Base-by-base conservation (phyloP, 75 land plant genomes). In the Cryptomeria japonica region DNA sequence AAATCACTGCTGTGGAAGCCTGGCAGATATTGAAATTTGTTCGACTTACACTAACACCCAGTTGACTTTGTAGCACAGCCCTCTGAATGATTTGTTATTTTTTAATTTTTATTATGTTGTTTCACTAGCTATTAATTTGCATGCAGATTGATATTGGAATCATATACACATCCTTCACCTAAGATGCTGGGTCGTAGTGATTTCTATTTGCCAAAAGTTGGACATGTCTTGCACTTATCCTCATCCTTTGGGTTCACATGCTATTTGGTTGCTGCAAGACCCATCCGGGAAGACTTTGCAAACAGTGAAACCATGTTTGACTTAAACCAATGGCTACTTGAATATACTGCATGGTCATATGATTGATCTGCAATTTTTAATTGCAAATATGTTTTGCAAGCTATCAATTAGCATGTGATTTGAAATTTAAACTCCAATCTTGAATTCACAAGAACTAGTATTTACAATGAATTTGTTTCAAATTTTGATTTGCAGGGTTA, bases 401-500 rank as follows among this genome's bases (percentile, higher is more conserved):
- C 42, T 39, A 79, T 79, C 10, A 25, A 38, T 79, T 79, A 39
- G 9, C 1, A 19, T 79, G 10, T 39, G 42, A 78, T 38, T 79
- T 18, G 15, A 39, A 41, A 79, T 19, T 79, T 25, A 41, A 79
- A 79, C 28, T 79, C 2, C 28, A 39, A 39, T 42, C 47, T 82
- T 82, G 47, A 82, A 19, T 80, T 25, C 47, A n/a, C n/a, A 25
- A 15, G 34, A 82, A 44, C 51, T 82, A 46, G 6, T 42, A 82
- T 46, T n/a, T 0, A 75, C 7, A 7, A 16, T 82, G 49, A 82
- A 42, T 25, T 46, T 28, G 44, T 82, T 51, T 42, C 14, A 34
- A 82, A 82, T 15, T 82, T 28, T 42, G 84, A 82, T 25, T 82
- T 82, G 84, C 84, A 82, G 84, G 84, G 22, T 18, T 79, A 18